Base-by-base conservation (phyloP, 2,329 filamentous ascomycete species). In the Massarina eburnea region DNA sequence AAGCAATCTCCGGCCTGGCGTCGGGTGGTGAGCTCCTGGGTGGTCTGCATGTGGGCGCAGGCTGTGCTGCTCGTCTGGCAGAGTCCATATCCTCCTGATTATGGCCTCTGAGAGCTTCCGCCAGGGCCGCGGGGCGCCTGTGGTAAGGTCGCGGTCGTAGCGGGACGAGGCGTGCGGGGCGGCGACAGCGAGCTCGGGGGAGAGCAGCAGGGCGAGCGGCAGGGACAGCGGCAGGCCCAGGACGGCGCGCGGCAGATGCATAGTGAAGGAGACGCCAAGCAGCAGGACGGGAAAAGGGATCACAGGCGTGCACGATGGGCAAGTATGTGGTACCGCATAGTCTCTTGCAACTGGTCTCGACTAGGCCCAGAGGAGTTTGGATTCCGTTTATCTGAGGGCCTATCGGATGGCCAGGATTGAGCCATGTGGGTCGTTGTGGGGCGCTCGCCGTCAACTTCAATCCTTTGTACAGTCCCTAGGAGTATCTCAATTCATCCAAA, bases 41-140 rank as follows among this genome's bases (percentile, higher is more conserved):
- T 29, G 46, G 7, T 34, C 35, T 17, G 15, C 39, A 22, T 19
- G 4, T 3, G 24, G 7, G 10, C 41, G 39, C 27, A 55, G 19
- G 40, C 45, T 52, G 37, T 51, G 47, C 21, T 59, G 62, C 33
- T 45, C 43, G 32, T 52, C 51, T 8, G 60, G 56, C 15, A 64
- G 49, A 2, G 49, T 45, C 66, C 66, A 70, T 48, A 70, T 64
- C 36, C 33, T 54, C 32, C 58, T 49, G 4, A 71, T 63, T 18
- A 72, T 59, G 44, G 59, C 59, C 45, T 71, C 66, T 32, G 70
- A 69, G 12, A 71, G 57, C 33, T 52, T 56, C 37, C 68, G 65
- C 70, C 70, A 72, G n/a, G 69, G 59, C 12, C 57, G 60, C 48
- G 43, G 49, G 55, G 50, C 49, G 50, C 39, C 36, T n/a, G 51